These are phyloP conservation scores for Alternaria solani DNA, from an alignment of 2,329 filamentous ascomycete genomes.

Conservation along the genomic window DNA sequence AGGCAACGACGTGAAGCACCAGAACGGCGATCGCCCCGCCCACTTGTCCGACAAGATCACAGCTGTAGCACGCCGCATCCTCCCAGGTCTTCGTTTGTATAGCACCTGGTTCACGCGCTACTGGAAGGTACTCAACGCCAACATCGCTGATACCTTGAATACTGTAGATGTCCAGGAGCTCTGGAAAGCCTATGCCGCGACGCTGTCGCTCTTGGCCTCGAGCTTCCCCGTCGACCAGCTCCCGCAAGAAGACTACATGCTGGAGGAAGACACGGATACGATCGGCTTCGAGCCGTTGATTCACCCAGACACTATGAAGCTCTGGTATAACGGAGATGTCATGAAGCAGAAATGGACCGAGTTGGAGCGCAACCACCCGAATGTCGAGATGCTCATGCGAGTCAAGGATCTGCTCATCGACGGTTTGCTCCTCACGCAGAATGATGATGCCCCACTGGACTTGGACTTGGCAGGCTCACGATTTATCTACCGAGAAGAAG, in stretches of 20 bases:
- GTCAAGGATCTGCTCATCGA: conserved; percentile 70
- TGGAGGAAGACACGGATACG: conserved; percentile 73
- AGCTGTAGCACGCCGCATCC: conserved; percentile 65
- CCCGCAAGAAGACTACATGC: conserved; percentile 66
- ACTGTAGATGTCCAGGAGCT: conserved; percentile 66
- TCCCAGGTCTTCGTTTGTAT: conserved; percentile 72
- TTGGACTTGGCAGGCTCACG: conserved; percentile 58
- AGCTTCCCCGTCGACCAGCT: conserved; percentile 67
- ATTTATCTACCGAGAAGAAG: conserved; percentile 64
- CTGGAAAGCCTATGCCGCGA: conserved; percentile 71
- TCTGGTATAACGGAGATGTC: conserved; percentile 60
- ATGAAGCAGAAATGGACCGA: conserved; percentile 64
- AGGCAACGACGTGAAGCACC: conserved; percentile 56
- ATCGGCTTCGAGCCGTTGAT: conserved; percentile 70
- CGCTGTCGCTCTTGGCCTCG: conserved; percentile 66
- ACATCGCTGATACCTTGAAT: conserved; percentile 63
- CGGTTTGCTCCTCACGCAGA: conserved; percentile 65
- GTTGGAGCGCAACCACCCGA: conserved; percentile 63
- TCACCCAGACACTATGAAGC: conserved; percentile 57
- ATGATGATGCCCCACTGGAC: conserved; percentile 58
- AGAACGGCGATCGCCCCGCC: conserved; percentile 43
- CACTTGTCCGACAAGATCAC: conserved; percentile 62
- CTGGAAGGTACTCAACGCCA: conserved; percentile 62
- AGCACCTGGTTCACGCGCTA: conserved; percentile 71
- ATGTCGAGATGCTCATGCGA: conserved; percentile 72